Percentiles rank a stretch among this genome's conserved stretches.
Evolutionary conservation across 2,329 filamentous ascomycete genomes (phyloP).

Genomic region (Botrytis sinoallii): DNA sequence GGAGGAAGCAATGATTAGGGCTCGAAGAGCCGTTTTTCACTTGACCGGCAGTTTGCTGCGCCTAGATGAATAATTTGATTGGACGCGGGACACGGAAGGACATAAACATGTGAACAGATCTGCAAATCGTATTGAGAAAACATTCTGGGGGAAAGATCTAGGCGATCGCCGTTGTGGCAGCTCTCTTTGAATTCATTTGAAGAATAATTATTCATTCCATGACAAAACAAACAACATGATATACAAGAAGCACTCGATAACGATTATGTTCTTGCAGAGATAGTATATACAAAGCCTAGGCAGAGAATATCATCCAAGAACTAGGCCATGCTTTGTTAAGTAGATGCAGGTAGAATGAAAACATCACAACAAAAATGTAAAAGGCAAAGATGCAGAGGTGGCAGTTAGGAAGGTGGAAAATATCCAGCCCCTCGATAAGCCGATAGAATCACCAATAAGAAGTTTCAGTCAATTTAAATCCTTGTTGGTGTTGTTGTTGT

Average conservation of each 20-base stretch:
- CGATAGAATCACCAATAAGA: background rate
- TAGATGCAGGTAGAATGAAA: background rate
- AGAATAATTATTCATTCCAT: background rate
- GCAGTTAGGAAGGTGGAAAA: conserved; percentile 3
- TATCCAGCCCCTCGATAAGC: background rate
- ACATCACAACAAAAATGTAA: background rate
- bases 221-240: too few relatives aligned
- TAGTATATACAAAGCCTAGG: background rate
- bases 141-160: background rate
- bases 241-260: background rate
- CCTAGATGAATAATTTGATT: conserved; percentile 1
- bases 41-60: background rate
- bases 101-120: background rate
- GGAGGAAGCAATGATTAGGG: background rate
- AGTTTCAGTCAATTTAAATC: background rate
- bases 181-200: background rate
- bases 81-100: background rate
- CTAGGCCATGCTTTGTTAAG: background rate
- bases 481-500: background rate
- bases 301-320: background rate
- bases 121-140: background rate
- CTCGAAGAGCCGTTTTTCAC: background rate
- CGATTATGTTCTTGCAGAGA: background rate
- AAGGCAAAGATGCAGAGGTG: background rate
- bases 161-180: background rate